phyloP scores from a whole-genome alignment of 2,329 filamentous ascomycete species.

The Cordyceps farinosa region DNA sequence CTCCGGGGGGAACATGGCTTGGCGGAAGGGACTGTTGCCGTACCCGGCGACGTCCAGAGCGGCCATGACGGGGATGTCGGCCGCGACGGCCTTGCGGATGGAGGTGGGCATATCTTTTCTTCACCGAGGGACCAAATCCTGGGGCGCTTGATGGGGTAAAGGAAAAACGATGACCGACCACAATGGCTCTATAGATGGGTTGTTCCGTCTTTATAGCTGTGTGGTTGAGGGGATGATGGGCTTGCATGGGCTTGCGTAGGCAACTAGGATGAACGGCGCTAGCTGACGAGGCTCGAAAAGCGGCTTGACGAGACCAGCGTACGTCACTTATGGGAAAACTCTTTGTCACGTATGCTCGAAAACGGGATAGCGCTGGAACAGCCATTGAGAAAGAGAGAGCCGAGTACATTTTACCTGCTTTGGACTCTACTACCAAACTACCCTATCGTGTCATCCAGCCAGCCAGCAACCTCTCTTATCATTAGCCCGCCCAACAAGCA shows the following conservation, averaged over 20 bases:
- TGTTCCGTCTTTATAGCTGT: too few relatives aligned
- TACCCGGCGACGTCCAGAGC: conserved; percentile 5
- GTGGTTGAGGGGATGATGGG: too few relatives aligned
- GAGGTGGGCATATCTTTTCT: neutral
- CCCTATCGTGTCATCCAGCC: too few relatives aligned
- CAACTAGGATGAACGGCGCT: neutral
- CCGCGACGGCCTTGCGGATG: conserved; percentile 2
- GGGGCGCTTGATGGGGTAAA: neutral
- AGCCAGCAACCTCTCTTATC: too few relatives aligned
- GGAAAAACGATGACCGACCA: neutral
- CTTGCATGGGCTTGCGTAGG: neutral
- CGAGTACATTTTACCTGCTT: too few relatives aligned
- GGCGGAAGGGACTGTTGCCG: conserved; percentile 1
- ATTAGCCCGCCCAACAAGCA: too few relatives aligned
- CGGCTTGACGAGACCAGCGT: neutral
- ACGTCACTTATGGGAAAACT: neutral
- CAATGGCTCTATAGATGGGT: too few relatives aligned
- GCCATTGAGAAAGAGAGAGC: too few relatives aligned
- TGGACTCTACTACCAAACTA: too few relatives aligned
- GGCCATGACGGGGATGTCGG: conserved; percentile 9
- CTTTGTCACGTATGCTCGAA: neutral
- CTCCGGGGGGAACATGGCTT: conserved; percentile 7
- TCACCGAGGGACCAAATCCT: neutral
- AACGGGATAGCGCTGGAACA: too few relatives aligned
- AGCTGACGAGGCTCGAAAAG: neutral